phyloP scores from a whole-genome alignment of 2,329 filamentous ascomycete genomes.

The Pseudogymnoascus sp. region DNA sequence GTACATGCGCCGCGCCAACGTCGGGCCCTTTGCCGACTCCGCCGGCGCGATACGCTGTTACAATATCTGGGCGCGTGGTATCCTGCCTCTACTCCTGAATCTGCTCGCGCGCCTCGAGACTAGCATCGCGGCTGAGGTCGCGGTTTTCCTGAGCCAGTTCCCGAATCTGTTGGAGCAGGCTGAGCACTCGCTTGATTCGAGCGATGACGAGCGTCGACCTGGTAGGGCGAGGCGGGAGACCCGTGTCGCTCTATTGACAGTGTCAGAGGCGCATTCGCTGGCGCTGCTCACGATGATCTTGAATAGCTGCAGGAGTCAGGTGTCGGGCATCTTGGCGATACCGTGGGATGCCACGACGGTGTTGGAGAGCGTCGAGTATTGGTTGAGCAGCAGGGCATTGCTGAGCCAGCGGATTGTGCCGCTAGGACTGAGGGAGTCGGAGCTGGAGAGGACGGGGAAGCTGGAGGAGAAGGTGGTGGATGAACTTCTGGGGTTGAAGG shows the following conservation, averaged over 20 bases:
- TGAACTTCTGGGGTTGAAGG: conserved; percentile 43
- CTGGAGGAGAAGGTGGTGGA: conserved; percentile 68
- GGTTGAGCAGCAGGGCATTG: conserved; percentile 59
- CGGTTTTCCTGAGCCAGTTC: conserved; percentile 84
- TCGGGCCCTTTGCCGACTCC: conserved; percentile 71
- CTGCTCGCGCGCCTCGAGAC: conserved; percentile 73
- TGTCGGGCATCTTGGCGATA: conserved; percentile 60
- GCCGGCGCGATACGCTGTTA: conserved; percentile 66
- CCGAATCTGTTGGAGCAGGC: conserved; percentile 67
- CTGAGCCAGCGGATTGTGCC: conserved; percentile 67
- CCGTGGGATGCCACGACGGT: conserved; percentile 67
- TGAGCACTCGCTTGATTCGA: conserved; percentile 60
- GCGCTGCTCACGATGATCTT: conserved; percentile 69
- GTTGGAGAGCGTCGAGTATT: conserved; percentile 76
- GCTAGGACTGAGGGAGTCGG: conserved; percentile 61
- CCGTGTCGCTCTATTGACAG: conserved; percentile 61
- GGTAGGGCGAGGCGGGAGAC: conserved; percentile 28
- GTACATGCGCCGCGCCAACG: conserved; percentile 61
- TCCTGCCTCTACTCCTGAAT: conserved; percentile 83
- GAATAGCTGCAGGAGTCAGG: conserved; percentile 49
- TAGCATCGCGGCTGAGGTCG: conserved; percentile 75
- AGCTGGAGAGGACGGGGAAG: conserved; percentile 43
- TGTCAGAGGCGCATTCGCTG: conserved; percentile 70
- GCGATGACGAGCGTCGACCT: conserved; percentile 27
- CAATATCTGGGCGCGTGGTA: conserved; percentile 79